Evolutionary conservation across 2,329 filamentous ascomycete genomes (phyloP), one percentile per base, ranked within the genome.

Genomic region (Colletotrichum musae): DNA sequence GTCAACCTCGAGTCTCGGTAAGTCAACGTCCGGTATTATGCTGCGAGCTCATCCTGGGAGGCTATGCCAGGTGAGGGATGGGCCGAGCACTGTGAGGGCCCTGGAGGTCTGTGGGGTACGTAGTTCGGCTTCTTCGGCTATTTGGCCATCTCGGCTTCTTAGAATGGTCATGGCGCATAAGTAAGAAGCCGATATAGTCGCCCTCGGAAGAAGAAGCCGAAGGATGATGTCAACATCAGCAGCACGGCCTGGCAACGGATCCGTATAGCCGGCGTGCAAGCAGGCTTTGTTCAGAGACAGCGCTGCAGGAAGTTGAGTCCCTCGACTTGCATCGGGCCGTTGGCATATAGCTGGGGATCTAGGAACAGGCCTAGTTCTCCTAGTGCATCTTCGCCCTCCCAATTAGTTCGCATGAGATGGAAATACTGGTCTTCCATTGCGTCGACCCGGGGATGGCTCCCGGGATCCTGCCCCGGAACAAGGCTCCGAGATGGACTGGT

Each of bases 351-450:
- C 39, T 79, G 75, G 2, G 75, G 75, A 43, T 78, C 77, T 12
- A 81, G 32, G 15, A 81, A 79, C 18, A 79, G 39, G 2, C 78
- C 74, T 52, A 81, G 70, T 68, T 80, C 79, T 18, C 75, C 78
- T 15, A 80, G 64, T 0, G 76, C 75, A 58, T 80, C 77, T 45
- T 80, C 78, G 1, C 79, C 79, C 51, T 81, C 79, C 76, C 79
- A 80, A 15, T 78, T 75, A 18, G 77, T 79, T 26, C 56, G 53
- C 61, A 80, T 72, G 56, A 81, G 71, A 36, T 75, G 77, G 32
- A 80, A 78, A 58, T 81, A 80, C 45, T 80, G 79, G 41, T 80
- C 77, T 24, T 80, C 78, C 26, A 78, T 77, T 1, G 75, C 64
- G 12, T 76, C 76, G 5, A 75, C 74, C 50, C 73, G 74, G 10